A percentile compares a stretch with the other conserved stretches of the same genome.
Conservation (phyloP, 225 moss, liverwort and hornwort species). For the Climacium dendroides region DNA sequence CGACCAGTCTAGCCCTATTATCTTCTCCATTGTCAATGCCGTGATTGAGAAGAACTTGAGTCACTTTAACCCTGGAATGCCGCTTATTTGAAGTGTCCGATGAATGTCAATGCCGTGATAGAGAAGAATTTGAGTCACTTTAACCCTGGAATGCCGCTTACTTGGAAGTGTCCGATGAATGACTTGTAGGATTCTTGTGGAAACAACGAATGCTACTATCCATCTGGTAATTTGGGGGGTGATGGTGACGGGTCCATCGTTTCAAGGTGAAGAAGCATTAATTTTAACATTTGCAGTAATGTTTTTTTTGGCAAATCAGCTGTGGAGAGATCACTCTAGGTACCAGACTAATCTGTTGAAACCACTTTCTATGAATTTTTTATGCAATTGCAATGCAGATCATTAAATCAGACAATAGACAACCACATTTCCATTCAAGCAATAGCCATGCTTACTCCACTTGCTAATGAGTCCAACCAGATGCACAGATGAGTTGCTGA, state of each 20-base stretch:
- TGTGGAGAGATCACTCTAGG: background rate
- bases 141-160: background rate
- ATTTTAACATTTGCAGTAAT: background rate
- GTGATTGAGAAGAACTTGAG: background rate
- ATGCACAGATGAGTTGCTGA: background rate
- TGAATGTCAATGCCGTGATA: background rate
- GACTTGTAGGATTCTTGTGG: background rate
- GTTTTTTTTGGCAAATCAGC: background rate
- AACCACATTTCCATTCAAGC: no score
- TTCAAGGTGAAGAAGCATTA: background rate
- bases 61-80: background rate
- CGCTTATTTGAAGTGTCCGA: background rate
- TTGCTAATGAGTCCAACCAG: background rate
- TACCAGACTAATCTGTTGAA: background rate
- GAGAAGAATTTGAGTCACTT: background rate
- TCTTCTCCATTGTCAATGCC: background rate
- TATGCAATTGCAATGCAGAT: background rate
- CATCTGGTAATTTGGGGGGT: background rate
- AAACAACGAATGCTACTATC: background rate
- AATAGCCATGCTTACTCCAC: background rate
- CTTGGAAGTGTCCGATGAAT: background rate
- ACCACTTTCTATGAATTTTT: background rate
- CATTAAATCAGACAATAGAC: background rate
- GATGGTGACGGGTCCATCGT: background rate
- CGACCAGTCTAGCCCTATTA: no score